Conservation (phyloP, 225 moss, liverwort and hornwort species). For the Neckera pumila region DNA sequence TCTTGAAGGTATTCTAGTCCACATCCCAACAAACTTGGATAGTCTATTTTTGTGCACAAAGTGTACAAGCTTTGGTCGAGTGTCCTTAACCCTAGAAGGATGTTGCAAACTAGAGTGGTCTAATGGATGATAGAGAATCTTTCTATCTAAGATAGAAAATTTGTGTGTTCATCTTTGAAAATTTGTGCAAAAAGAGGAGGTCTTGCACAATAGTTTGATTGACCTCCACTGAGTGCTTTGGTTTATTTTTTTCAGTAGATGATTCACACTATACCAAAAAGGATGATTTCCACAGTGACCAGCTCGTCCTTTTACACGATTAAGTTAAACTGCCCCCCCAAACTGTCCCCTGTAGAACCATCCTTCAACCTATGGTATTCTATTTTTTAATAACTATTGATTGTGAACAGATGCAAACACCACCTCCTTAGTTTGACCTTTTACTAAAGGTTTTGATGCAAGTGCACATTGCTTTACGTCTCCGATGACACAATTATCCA, state of each 20-base stretch:
- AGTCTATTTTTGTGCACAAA: not conserved
- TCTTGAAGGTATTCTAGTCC: not conserved
- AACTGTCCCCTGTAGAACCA: too few relatives aligned
- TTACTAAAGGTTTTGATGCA: not conserved
- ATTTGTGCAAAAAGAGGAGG: too few relatives aligned
- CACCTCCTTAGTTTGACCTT: not conserved
- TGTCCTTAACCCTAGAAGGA: rapidly evolving
- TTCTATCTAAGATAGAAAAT: too few relatives aligned
- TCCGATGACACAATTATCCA: not conserved
- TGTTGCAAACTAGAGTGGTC: rapidly evolving
- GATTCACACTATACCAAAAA: too few relatives aligned
- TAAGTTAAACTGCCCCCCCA: not conserved
- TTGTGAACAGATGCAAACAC: not conserved
- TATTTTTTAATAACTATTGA: not conserved
- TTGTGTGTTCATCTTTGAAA: rapidly evolving
- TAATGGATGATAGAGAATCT: too few relatives aligned
- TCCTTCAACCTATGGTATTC: not conserved
- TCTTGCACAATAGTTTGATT: too few relatives aligned
- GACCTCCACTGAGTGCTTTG: too few relatives aligned
- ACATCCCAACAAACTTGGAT: not conserved
- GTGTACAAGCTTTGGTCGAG: rapidly evolving
- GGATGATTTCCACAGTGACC: too few relatives aligned
- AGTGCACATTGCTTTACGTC: not conserved
- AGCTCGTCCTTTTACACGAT: too few relatives aligned
- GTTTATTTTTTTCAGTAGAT: too few relatives aligned